Evolutionary conservation across 2,329 filamentous ascomycete species (phyloP), one percentile per base, ranked within the genome.

Genomic region (Annulohypoxylon truncatum): DNA sequence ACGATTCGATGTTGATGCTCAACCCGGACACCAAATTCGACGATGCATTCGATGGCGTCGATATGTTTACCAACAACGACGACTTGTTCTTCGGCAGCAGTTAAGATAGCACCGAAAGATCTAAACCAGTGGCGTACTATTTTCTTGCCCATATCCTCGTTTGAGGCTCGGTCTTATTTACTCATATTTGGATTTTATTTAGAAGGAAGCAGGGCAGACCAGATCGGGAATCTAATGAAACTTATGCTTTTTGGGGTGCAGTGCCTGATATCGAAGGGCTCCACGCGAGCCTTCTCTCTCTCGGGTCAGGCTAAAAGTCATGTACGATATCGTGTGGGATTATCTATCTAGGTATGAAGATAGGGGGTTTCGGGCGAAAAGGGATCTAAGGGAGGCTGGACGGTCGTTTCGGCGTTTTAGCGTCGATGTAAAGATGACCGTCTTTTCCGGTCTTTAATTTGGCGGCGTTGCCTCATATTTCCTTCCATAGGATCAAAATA

Each of bases 61-160:
- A 79, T 74, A 84, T 88, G 83, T 86, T 87, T 69, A 81, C 79
- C 26, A 79, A 80, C 67, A 80, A 78, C 64, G 83, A 85, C 59
- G 84, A 87, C 66, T 77, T 86, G 59, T 85, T 87, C 71, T 87
- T 86, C 71, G 79, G 81, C 54, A 79, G 69, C 67, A 60, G 50
- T 31, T 71, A 42, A 64, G n/a, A 57, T 3, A 2, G 42, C 24
- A n/a, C 40, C 7, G 29, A 29, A 18, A 47, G 18, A 18, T 42
- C 15, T 29, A 33, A 31, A n/a, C 20, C 22, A 47, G 24, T 20
- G 22, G 28, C 13, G 5, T 48, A 24, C 18, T 29, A 12, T 35
- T 47, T 38, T 59, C 38, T 55, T 18, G 26, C 22, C 22, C 40
- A 35, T 56, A 28, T 38, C 38, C 29, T 40, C n/a, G 40, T 13